Percentiles rank a stretch among this genome's conserved stretches.
These are phyloP conservation scores for Zygotorulaspora florentina DNA, from an alignment of 805 yeast genomes.

Conservation along the genomic window DNA sequence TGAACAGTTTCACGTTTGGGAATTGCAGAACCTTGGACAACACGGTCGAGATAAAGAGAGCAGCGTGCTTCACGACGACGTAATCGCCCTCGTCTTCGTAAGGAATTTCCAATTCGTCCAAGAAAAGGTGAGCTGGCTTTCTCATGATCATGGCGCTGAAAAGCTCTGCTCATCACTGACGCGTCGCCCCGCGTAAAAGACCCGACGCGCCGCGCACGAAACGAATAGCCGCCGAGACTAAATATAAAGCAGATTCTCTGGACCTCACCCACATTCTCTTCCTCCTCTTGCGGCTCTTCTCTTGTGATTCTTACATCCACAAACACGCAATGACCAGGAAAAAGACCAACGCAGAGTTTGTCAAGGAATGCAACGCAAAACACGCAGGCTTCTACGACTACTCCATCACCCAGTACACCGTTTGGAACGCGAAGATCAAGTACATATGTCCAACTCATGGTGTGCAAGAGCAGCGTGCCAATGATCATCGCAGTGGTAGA, in stretches of 20 bases:
- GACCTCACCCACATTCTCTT: too few species aligned
- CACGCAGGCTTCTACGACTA: constrained; percentile 1
- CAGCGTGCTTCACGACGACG: constrained; percentile 78
- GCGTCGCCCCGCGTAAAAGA: too few species aligned
- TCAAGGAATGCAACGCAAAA: not conserved
- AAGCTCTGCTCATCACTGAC: too few species aligned
- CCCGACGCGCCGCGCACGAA: too few species aligned
- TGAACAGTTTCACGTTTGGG: constrained; percentile 73
- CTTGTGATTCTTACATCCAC: too few species aligned
- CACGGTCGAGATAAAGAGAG: constrained; percentile 67
- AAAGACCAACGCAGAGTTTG: not conserved
- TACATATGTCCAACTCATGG: too few species aligned
- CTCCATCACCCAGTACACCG: not conserved
- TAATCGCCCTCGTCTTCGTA: constrained; percentile 79
- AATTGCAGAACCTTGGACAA: constrained; percentile 63
- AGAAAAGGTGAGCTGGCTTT: constrained; percentile 68
- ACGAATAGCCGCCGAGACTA: too few species aligned
- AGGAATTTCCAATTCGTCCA: constrained; percentile 57
- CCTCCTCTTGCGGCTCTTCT: too few species aligned
- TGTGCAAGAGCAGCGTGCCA: too few species aligned
- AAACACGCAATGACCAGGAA: not conserved
- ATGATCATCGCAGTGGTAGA: too few species aligned
- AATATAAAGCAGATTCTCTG: too few species aligned
- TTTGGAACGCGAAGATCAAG: not conserved
- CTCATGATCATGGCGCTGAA: constrained; percentile 69